A percentile compares a stretch with the other conserved stretches of the same genome.
phyloP scores from a whole-genome alignment of 1,284 basidiomycete genomes.

The Ganoderma resinaceum region DNA sequence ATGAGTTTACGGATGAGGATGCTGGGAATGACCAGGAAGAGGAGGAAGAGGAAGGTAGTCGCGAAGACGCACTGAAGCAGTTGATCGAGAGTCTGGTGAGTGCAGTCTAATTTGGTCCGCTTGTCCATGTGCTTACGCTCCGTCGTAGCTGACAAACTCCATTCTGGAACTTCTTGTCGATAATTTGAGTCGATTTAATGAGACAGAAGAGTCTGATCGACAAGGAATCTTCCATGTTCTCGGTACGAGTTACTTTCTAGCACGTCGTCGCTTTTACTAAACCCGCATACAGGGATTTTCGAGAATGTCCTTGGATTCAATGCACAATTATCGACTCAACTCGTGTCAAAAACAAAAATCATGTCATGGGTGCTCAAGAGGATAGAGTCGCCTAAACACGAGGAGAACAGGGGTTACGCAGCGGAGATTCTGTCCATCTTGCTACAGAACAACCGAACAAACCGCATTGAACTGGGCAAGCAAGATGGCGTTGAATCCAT shows the following conservation, averaged over 20 bases:
- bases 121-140: background rate
- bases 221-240: slow-evolving; percentile 94
- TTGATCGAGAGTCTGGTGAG: slow-evolving; percentile 80
- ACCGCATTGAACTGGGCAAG: slow-evolving; percentile 69
- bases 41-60: slow-evolving; percentile 65
- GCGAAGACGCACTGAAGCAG: slow-evolving; percentile 73
- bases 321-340: slow-evolving; percentile 71
- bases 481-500: slow-evolving; percentile 82
- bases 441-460: slow-evolving; percentile 75
- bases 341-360: slow-evolving; percentile 79
- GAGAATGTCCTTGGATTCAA: slow-evolving; percentile 93
- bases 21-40: slow-evolving; percentile 81
- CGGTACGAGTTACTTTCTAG: slow-evolving; percentile 49
- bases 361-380: slow-evolving; percentile 84
- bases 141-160: slow-evolving; percentile 74
- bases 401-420: slow-evolving; percentile 89
- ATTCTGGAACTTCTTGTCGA: slow-evolving; percentile 90
- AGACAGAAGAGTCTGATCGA: slow-evolving; percentile 85
- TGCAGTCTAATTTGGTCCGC: slow-evolving; percentile 25
- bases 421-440: slow-evolving; percentile 91
- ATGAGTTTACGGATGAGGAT: slow-evolving; percentile 97
- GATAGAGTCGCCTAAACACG: slow-evolving; percentile 75
- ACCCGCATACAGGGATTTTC: slow-evolving; percentile 71
- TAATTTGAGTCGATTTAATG: slow-evolving; percentile 85
- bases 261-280: slow-evolving; percentile 2